Base-by-base conservation (phyloP, 306 rosid species). In the Pterocarpus santalinus region DNA sequence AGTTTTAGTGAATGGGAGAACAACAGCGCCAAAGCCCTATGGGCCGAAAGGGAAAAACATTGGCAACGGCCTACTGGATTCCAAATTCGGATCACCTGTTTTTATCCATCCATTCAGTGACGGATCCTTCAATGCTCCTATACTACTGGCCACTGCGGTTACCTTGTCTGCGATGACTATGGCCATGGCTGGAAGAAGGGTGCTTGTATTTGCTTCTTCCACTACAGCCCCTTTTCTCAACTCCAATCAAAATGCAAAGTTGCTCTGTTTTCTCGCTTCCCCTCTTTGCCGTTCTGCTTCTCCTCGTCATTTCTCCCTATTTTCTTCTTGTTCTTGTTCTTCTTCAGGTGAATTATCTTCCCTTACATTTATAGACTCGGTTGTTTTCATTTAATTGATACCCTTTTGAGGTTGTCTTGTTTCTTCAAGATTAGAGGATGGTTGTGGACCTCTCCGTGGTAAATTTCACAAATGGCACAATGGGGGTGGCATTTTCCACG, bases 401-500 rank as follows among this genome's bases (percentile, higher is more conserved):
- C 9, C 35, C 8, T 12, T 41, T 72, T 68, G 74, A 47, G 53
- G 12, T 57, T 85, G 86, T 85, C 66, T 73, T 82, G 49, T 76
- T 66, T 89, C 81, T 85, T 55, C 73, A 85, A 85, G 86, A 82
- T 88, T 80, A 87, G 92, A 78, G 47, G 81, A 72, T 72, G 82
- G 73, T 63, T 79, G 62, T 80, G 85, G 76, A 43, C 34, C 38
- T 13, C 51, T 53, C 49, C 32, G 41, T 60, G 67, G 16, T 35
- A 89, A 85, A 57, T 94, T 91, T 83, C 86, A 67, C 5, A 88
- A 75, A 47, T 93, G 99, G 97, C 74, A 72, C n/a, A 88, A 93
- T 65, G 99, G 99, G 12, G 98, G 97, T 69, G 99, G 97, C 39
- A 77, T 64, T 80, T 89, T 89, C 80, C 99, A 91, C 80, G 82